Evolutionary conservation across 2,329 filamentous ascomycete genomes (phyloP), one percentile per base, ranked within the genome.

Genomic region (Akanthomyces lecanii): DNA sequence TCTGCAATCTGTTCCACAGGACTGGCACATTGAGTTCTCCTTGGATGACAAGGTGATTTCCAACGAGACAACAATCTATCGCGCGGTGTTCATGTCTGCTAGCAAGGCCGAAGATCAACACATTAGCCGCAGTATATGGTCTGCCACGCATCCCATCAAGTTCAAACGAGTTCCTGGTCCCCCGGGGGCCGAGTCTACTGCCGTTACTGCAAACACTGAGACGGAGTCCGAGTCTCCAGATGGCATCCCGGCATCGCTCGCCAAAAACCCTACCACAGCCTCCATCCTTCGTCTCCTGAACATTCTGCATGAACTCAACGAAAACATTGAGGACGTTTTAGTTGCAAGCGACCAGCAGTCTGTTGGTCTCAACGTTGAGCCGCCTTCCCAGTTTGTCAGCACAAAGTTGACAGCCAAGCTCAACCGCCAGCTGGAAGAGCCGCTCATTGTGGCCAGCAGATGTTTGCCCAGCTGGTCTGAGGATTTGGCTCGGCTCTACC

Each of bases 21-120:
- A 98, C 71, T 99, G 95, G 95, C 94, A 99, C 71, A 92, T 99
- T 65, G 91, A 98, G 71, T 99, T 99, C 76, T 93, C 86, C 67
- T 84, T 98, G 56, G 89, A 96, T 66, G 89, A 85, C 60, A 92
- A 92, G 73, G 84, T 90, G 1, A 89, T 99, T 64, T 82, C 90
- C 0, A 95, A 93, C 68, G 93, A 98, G 69, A 97, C 91, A 0
- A 99, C 95, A 0, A 94, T 99, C 62, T 99, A 98, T 71, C 89
- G 94, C 54, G 95, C 95, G 38, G 91, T 98, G 10, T 91, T 97
- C 71, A 90, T 86, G 71, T 77, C 78, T 7, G 72, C 76, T 0
- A 68, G 76, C 54, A 77, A 72, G 62, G 71, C 74, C 12, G 85
- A 89, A 23, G 91, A 96, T 63, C 81, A 88, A 12, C 78, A 62